Percentiles rank a stretch among this genome's conserved stretches.
Conservation (phyloP, 148 eudicot genomes). For the Limonium bicolor region DNA sequence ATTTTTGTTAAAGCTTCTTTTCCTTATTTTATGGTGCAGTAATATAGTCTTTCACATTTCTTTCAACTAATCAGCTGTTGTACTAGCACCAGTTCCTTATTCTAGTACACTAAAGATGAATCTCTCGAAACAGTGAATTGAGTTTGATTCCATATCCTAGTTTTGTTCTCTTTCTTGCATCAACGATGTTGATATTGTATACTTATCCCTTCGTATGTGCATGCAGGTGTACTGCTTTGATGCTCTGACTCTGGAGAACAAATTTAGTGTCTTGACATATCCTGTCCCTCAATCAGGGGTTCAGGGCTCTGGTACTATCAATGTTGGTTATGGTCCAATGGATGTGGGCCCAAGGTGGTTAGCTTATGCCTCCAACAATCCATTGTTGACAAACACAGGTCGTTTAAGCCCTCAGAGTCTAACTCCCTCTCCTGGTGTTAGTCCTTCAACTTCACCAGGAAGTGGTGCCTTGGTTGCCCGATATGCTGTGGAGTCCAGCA, state of each 20-base stretch:
- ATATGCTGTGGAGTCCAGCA: constrained; percentile 34
- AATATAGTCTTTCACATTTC: too few relatives aligned
- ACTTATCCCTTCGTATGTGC: not conserved
- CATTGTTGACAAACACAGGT: constrained; percentile 12
- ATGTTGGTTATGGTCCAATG: constrained; percentile 34
- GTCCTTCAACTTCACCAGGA: constrained; percentile 20
- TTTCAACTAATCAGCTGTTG: too few relatives aligned
- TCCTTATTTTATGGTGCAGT: too few relatives aligned
- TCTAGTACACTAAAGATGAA: too few relatives aligned
- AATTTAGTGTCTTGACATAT: constrained; percentile 26
- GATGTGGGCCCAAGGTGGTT: constrained; percentile 41
- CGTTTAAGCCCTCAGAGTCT: constrained; percentile 26
- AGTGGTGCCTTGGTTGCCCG: constrained; percentile 23
- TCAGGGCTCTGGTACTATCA: constrained; percentile 16
- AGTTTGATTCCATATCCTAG: too few relatives aligned
- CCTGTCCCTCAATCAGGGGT: constrained; percentile 24
- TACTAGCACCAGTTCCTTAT: too few relatives aligned
- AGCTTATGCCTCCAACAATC: constrained; percentile 25
- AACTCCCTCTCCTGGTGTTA: constrained; percentile 19
- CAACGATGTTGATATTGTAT: not conserved
- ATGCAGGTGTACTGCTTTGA: constrained; percentile 30
- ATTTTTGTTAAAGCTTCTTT: too few relatives aligned
- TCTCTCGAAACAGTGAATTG: too few relatives aligned
- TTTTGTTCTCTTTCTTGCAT: not conserved
- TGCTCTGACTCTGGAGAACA: constrained; percentile 22